phyloP scores from a whole-genome alignment of 2,329 filamentous ascomycete genomes.

The Penicillium expansum region DNA sequence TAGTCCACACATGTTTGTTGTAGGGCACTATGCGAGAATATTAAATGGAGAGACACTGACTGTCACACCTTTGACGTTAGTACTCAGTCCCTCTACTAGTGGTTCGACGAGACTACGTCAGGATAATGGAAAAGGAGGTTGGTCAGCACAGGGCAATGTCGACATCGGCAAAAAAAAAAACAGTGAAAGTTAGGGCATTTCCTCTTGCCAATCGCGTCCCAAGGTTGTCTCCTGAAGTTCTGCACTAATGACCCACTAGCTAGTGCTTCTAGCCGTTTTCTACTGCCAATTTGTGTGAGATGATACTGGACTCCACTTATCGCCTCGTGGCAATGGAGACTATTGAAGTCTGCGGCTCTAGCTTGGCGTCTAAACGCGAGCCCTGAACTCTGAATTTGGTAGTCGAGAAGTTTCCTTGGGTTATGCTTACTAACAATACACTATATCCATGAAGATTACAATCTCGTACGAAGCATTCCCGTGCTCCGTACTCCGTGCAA shows the following conservation, averaged over 20 bases:
- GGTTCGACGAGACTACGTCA: background rate
- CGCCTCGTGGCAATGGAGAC: constrained; percentile 13
- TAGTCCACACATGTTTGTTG: background rate
- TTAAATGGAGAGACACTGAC: background rate
- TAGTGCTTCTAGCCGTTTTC: constrained; percentile 30
- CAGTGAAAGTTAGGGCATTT: background rate
- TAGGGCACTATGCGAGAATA: background rate
- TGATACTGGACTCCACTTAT: constrained; percentile 1
- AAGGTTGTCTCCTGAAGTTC: constrained; percentile 22
- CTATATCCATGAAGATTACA: too few species aligned
- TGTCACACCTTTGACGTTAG: background rate
- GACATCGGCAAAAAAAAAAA: background rate
- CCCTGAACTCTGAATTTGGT: background rate
- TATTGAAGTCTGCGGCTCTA: constrained; percentile 10
- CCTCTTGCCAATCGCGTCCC: background rate
- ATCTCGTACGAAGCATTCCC: too few species aligned
- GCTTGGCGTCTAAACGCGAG: too few species aligned
- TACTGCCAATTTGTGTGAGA: constrained; percentile 7
- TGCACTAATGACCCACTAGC: constrained; percentile 24
- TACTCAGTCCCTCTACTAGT: too few species aligned
- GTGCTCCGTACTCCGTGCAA: too few species aligned
- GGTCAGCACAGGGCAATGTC: background rate
- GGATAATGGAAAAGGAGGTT: background rate
- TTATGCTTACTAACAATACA: background rate
- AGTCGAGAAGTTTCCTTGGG: background rate